Base-by-base conservation (phyloP, 2,329 filamentous ascomycete genomes). In the Colletotrichum sp. region DNA sequence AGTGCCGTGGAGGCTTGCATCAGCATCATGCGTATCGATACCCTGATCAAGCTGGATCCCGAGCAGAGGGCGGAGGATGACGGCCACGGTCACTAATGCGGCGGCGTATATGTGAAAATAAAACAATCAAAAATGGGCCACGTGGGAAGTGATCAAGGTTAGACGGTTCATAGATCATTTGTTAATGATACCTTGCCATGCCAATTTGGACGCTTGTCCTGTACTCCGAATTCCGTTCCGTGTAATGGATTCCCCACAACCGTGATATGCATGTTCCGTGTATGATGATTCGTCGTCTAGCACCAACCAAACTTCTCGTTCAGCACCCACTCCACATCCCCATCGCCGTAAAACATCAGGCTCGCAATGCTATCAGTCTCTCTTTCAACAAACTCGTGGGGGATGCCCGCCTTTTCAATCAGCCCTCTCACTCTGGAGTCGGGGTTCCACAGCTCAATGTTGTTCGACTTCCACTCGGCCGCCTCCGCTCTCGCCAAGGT, bases 1-100 rank as follows among this genome's bases (percentile, higher is more conserved):
- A 98, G 95, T 87, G 97, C 97, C 32, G 97, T 99, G 66, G 97
- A 99, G 88, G 97, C 97, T 71, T 99, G 97, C 86, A 98, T 99
- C 86, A 95, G 96, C 83, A 99, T 99, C 85, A 99, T 99, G 97
- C 92, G 97, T 82, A 99, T 99, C 84, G 97, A 99, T 89, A 99
- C 97, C 79, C 90, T 99, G 87, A 99, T 99, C 88, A 98, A 98
- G 90, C 89, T 99, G 86, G 97, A 99, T 89, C 96, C 96, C 21
- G 96, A 98, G 89, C 91, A 94, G 89, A 90, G 91, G 55, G 91
- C 93, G 82, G 92, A 92, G 80, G 94, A 98, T 87, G 95, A 97
- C 82, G 96, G 95, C 73, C 95, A 98, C 87, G 95, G 94, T 71
- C 95, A 98, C 88, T 97, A 91, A 83, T 83, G 49, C 60, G 74